A percentile compares a stretch with the other conserved stretches of the same genome.
Evolutionary conservation across 805 yeast species (phyloP).

Genomic region (Monosporozyma solicola): DNA sequence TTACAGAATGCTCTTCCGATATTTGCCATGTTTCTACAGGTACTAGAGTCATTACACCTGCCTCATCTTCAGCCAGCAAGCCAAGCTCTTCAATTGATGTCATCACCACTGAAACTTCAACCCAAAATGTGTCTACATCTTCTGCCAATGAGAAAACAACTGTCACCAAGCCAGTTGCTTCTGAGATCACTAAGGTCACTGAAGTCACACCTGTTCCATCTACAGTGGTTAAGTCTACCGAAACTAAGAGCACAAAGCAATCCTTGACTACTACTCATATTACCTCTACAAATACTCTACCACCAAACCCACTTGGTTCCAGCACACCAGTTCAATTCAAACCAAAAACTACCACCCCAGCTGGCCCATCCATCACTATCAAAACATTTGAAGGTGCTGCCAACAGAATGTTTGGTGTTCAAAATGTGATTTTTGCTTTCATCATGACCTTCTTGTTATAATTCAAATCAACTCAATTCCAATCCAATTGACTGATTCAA

Average conservation of each 20-base stretch:
- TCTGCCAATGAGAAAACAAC: not conserved
- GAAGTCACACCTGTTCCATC: not conserved
- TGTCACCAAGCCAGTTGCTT: not conserved
- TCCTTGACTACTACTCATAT: not conserved
- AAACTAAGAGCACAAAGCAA: not conserved
- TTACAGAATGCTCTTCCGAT: constrained; percentile 1
- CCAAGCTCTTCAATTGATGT: not conserved
- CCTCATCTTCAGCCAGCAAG: not conserved
- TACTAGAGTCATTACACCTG: not conserved
- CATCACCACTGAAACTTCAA: not conserved
- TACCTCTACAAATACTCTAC: not conserved
- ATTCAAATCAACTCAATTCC: not conserved
- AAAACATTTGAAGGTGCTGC: constrained; percentile 7
- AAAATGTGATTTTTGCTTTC: not conserved
- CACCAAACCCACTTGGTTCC: not conserved
- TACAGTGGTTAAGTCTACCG: not conserved
- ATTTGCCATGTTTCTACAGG: not conserved
- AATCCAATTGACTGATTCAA: not conserved
- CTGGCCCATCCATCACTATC: not conserved
- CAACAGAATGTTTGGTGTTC: not conserved
- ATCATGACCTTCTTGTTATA: not conserved
- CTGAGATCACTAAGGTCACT: not conserved
- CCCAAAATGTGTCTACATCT: not conserved
- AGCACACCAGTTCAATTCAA: not conserved
- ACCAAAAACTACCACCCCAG: not conserved